A percentile compares a stretch with the other conserved stretches of the same genome.
Conservation (phyloP, 208 protist species). For the Acanthamoeba healyi region DNA sequence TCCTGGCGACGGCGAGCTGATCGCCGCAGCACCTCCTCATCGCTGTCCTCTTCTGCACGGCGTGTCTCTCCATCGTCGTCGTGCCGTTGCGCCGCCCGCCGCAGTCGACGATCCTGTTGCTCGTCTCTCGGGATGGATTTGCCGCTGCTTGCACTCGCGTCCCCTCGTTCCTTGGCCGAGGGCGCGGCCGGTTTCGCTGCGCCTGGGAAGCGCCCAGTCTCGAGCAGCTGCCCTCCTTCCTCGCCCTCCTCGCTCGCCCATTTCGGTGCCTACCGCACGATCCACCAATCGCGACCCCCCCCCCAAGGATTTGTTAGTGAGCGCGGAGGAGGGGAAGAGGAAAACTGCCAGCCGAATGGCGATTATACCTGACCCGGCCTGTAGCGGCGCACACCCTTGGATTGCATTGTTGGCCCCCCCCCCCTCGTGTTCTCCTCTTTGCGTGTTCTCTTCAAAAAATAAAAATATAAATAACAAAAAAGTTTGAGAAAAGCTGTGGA, state of each 20-base stretch:
- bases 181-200: background rate
- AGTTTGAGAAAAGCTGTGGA: too few relatives aligned
- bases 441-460: too few relatives aligned
- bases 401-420: background rate
- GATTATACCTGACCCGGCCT: background rate
- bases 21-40: background rate
- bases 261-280: background rate
- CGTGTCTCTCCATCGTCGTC: background rate
- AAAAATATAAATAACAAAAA: too few relatives aligned
- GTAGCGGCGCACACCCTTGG: background rate
- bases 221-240: too few relatives aligned
- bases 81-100: background rate
- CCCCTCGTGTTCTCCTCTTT: background rate
- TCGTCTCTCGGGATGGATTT: background rate
- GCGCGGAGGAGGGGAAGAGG: too few relatives aligned
- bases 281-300: background rate
- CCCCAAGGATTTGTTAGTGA: too few relatives aligned
- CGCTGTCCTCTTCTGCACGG: background rate
- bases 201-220: too few relatives aligned
- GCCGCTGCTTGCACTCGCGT: background rate
- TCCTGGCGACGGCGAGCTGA: background rate
- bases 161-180: too few relatives aligned
- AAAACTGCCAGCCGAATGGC: background rate
- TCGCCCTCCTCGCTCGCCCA: background rate
- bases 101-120: background rate